A percentile compares a stretch with the other conserved stretches of the same genome.
phyloP scores from a whole-genome alignment of 2,329 filamentous ascomycete genomes.

The Neurospora crassa region DNA sequence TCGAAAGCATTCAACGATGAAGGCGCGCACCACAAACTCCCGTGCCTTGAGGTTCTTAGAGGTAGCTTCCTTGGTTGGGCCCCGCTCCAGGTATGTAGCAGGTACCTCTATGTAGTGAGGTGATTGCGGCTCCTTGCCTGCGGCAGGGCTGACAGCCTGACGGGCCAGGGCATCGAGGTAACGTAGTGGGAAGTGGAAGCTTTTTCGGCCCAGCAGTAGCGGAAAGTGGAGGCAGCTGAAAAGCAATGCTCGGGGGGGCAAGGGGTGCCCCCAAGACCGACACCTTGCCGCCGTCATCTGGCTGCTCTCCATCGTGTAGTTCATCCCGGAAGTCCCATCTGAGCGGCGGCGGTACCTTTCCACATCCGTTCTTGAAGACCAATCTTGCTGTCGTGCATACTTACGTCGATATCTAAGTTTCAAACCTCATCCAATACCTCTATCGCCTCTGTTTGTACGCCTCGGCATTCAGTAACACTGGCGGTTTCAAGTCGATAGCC shows the following conservation, averaged over 20 bases:
- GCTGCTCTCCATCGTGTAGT: not conserved
- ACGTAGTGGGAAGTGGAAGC: not conserved
- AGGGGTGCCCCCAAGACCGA: not conserved
- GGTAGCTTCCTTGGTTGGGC: not conserved
- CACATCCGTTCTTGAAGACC: not conserved
- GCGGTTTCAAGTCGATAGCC: not conserved
- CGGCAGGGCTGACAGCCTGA: not conserved
- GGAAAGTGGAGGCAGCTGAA: slow-evolving; percentile 1
- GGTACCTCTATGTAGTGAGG: not conserved
- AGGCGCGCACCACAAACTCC: not conserved
- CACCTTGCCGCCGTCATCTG: not conserved
- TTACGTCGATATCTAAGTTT: not conserved
- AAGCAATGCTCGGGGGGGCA: not conserved
- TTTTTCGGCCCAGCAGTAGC: not conserved
- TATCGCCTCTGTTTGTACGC: not conserved
- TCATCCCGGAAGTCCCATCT: not conserved
- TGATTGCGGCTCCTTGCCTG: not conserved
- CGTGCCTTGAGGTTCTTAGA: not conserved
- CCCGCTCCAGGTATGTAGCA: not conserved
- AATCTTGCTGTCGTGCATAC: not conserved
- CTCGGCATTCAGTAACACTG: not conserved
- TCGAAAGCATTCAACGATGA: not conserved
- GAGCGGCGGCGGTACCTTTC: not conserved
- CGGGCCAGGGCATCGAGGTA: not conserved
- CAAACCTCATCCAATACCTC: not conserved